These are phyloP conservation scores for Vachellia collinsii DNA, from an alignment of 306 rosid genomes.

Conservation along the genomic window DNA sequence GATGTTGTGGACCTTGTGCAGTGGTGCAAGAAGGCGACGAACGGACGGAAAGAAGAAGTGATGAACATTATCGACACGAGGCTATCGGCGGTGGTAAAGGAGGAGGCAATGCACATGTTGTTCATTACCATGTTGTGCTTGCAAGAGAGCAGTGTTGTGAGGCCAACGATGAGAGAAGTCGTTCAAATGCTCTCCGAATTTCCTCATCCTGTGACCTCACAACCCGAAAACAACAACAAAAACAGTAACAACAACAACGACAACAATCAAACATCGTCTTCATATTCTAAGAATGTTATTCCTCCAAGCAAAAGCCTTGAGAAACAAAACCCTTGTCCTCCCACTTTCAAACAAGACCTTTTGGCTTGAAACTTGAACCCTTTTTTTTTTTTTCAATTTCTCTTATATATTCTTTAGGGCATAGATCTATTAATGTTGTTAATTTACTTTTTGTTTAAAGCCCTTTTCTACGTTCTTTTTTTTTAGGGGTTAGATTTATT, in stretches of 20 bases:
- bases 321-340: slow-evolving; percentile 38
- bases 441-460: slow-evolving; percentile 22
- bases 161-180: slow-evolving; percentile 93
- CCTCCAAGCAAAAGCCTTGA: slow-evolving; percentile 32
- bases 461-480: not conserved
- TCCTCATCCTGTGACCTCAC: slow-evolving; percentile 36
- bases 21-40: slow-evolving; percentile 64
- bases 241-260: not conserved
- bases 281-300: not conserved
- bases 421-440: slow-evolving; percentile 28
- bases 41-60: slow-evolving; percentile 52
- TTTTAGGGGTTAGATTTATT: slow-evolving; percentile 22
- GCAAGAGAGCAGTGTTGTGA: slow-evolving; percentile 72
- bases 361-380: slow-evolving; percentile 43
- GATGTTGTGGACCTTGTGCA: slow-evolving; percentile 82
- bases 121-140: slow-evolving; percentile 70
- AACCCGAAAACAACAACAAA: not conserved
- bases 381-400: not conserved
- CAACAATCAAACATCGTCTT: not conserved
- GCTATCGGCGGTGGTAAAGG: slow-evolving; percentile 51
- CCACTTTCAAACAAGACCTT: slow-evolving; percentile 52
- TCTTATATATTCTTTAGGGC: not conserved
- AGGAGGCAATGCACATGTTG: slow-evolving; percentile 77
- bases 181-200: slow-evolving; percentile 88
- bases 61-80: slow-evolving; percentile 53